Base-by-base conservation (phyloP, 768 basidiomycete species). In the Saitozyma podzolica region DNA sequence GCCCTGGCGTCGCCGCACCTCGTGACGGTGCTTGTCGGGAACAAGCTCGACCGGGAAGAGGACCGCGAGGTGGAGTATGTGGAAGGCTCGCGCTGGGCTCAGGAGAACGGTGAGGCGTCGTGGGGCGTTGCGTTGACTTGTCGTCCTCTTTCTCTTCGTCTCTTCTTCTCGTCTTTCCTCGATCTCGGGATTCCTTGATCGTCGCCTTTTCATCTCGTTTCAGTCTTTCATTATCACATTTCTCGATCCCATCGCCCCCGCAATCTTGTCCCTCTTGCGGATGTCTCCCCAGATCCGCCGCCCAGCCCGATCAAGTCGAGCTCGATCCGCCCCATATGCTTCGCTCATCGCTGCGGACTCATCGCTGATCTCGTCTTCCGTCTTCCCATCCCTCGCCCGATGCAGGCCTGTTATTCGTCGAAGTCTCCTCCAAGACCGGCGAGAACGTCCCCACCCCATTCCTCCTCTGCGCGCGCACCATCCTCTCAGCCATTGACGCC, bases 81-180 rank as follows among this genome's bases (percentile, higher is more conserved):
- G 29, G 96, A 99, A 80, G 96, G 92, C 9, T 92, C 90, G 72
- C 83, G 86, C 74, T 99, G 93, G 93, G 95, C 96, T 17, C 89
- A 92, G 54, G 91, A 94, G 78, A 93, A 98, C 78, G 90, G 93
- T 92, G 49, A 17, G 80, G 70, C 29, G 29, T 29, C 29, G 29
- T 29, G 29, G 29, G 29, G n/a, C n/a, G n/a, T n/a, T n/a, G n/a
- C n/a, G n/a, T n/a, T n/a, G n/a, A n/a, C n/a, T n/a, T n/a, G n/a
- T n/a, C n/a, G n/a, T n/a, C n/a, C n/a, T n/a, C n/a, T n/a, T n/a
- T 29, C 29, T 29, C 5, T 29, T 29, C 29, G 29, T 29, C 29
- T 29, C 29, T 29, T 29, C 29, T 29, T 29, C 29, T 29, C 29
- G 5, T 29, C 29, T 29, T 2, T 2, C 29, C 29, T 2, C 29